Conservation (phyloP, 257 asterid species). For the Eustoma russellianum region DNA sequence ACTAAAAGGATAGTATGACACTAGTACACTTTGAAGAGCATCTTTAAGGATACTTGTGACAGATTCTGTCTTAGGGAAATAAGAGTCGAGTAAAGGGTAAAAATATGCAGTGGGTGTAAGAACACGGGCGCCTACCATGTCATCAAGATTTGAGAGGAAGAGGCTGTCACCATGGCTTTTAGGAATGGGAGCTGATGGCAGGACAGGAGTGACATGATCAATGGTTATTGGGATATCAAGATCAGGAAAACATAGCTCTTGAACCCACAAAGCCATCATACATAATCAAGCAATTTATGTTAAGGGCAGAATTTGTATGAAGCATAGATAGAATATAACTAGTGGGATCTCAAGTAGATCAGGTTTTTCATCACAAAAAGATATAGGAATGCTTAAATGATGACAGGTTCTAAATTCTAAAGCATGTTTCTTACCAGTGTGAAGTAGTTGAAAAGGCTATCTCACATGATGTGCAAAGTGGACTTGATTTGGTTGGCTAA, state of each 20-base stretch:
- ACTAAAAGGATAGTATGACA: conserved; percentile 76
- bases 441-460: conserved; percentile 18
- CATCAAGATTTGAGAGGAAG: conserved; percentile 90
- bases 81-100: conserved; percentile 20
- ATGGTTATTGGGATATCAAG: conserved; percentile 51
- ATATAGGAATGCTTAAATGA: conserved; percentile 14
- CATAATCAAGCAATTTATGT: conserved; percentile 2
- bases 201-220: conserved; percentile 31
- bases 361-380: no score
- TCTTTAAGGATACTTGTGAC: conserved; percentile 31
- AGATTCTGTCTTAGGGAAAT: conserved; percentile 6
- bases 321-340: no score
- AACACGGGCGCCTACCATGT: conserved; percentile 72
- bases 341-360: no score
- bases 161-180: conserved; percentile 31
- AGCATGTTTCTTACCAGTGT: conserved; percentile 12
- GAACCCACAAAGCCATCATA: conserved; percentile 44
- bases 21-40: conserved; percentile 48
- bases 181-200: conserved; percentile 26
- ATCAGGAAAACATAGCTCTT: conserved; percentile 66
- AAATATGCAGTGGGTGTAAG: conserved; percentile 83
- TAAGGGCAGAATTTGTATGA: conserved; percentile 4
- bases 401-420: conserved; percentile 6
- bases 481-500: no score
- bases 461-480: conserved; percentile 4